Base-by-base conservation (phyloP, 2,329 filamentous ascomycete genomes). In the Botrytis sinoallii region DNA sequence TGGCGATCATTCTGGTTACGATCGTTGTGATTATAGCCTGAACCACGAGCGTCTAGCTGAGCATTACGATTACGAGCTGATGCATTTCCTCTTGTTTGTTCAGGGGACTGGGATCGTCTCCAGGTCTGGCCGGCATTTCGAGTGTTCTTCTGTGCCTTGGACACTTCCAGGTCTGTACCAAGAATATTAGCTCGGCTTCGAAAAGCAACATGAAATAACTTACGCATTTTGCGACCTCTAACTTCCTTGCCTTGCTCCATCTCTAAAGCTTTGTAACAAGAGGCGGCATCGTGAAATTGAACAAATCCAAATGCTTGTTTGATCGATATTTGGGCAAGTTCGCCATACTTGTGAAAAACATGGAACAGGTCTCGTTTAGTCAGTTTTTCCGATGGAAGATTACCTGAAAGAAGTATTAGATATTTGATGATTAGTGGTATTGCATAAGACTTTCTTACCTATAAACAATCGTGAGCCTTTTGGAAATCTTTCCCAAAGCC, bases 251-350 rank as follows among this genome's bases (percentile, higher is more conserved):
- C 94, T 82, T 98, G 93, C 75, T 98, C 90, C 52, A 87, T 87
- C 52, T 92, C 86, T 78, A 98, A 87, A 7, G 95, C 95, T 64
- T 87, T 86, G 73, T 88, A 86, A 76, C 94, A 97, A 79, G 95
- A 91, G 3, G 88, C 86, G 6, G 90, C 85, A 44, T 93, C 91
- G 77, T 97, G 88, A 77, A 97, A 99, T 81, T 98, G 96, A 52
- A 98, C 94, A 81, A 98, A 99, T 1, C 96, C 96, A 83, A 97
- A 98, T 1, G 95, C 95, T 77, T 96, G 94, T 83, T 98, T 98
- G 78, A 98, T 93, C 0, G 94, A 97, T 75, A 98, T 96, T 81
- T 99, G 96, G 2, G 95, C 95, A 65, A 99, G 86, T 75, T 91
- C 91, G 71, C 96, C 96, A 81, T 94, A 95, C 73, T 87, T 88